Conservation (phyloP, 2,329 filamentous ascomycete species). For the Sclerotinia borealis region DNA sequence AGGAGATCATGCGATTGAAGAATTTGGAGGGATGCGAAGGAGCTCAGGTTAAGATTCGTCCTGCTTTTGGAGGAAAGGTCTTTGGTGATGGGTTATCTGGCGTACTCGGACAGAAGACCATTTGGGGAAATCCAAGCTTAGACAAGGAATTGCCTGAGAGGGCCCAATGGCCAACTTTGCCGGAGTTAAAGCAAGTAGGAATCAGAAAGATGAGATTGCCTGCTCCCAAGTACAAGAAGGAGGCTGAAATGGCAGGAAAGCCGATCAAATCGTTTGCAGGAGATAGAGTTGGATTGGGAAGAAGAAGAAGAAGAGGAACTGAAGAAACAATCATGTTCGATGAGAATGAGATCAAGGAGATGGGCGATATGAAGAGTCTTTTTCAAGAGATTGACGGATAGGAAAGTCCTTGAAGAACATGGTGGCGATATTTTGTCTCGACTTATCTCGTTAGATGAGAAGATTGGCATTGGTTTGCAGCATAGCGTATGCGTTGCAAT, state of each 20-base stretch:
- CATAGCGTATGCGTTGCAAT: neutral
- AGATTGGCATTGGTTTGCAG: neutral
- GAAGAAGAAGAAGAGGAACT: neutral
- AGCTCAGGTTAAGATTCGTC: neutral
- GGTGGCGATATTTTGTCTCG: neutral
- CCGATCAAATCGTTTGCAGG: neutral
- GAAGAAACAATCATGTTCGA: neutral
- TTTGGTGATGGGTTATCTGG: neutral
- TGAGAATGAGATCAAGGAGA: neutral
- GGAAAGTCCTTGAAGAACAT: no score
- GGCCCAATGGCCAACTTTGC: neutral
- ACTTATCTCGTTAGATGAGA: neutral
- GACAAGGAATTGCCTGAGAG: neutral
- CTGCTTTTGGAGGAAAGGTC: neutral
- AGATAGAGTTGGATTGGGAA: neutral
- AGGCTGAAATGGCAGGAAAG: neutral
- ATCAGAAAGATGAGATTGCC: neutral
- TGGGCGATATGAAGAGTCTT: neutral
- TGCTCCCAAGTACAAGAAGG: neutral
- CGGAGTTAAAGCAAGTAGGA: neutral
- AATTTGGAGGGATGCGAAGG: neutral
- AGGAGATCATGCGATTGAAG: constrained; percentile 4
- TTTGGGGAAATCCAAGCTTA: neutral
- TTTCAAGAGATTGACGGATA: neutral
- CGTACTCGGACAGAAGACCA: neutral